A percentile compares a stretch with the other conserved stretches of the same genome.
These are phyloP conservation scores for Sugiyamaella boreocaroliniensis DNA, from an alignment of 805 yeast species.

Conservation along the genomic window DNA sequence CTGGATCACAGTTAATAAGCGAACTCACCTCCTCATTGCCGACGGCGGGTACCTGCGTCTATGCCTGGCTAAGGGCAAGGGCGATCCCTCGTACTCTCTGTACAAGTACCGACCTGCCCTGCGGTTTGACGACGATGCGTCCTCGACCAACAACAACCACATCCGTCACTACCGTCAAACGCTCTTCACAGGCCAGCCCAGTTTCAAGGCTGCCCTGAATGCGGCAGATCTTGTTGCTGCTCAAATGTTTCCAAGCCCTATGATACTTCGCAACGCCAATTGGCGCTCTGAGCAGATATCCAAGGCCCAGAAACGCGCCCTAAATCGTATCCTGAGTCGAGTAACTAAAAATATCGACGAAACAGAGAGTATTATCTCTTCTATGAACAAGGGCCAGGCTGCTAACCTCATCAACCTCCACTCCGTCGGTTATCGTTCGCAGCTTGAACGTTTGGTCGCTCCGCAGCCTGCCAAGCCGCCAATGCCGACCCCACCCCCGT, in stretches of 20 bases:
- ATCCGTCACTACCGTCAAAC: not conserved
- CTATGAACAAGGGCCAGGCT: conserved; percentile 8
- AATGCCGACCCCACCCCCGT: not conserved
- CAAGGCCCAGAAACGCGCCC: not conserved
- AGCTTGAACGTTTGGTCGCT: not conserved
- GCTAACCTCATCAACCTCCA: conserved; percentile 5
- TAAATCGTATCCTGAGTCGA: not conserved
- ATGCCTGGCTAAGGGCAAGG: not conserved
- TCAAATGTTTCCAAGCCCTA: not conserved
- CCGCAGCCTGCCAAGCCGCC: not conserved
- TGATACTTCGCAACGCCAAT: conserved; percentile 5
- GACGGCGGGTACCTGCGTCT: conserved; percentile 11
- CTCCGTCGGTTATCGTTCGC: conserved; percentile 3
- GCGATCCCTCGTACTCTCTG: not conserved
- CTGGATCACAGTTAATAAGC: conserved; percentile 10
- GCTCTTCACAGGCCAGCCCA: conserved; percentile 1
- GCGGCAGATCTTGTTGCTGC: conserved; percentile 13
- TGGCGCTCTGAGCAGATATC: conserved; percentile 10
- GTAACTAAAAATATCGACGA: not conserved
- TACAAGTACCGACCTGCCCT: not conserved
- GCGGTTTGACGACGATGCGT: conserved; percentile 1
- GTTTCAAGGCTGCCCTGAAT: conserved; percentile 10
- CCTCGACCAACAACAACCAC: not conserved
- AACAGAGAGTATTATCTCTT: not conserved
- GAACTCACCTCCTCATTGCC: conserved; percentile 7